phyloP scores from a whole-genome alignment of 108 stramenopile genomes.

The Conticribra guillardii region DNA sequence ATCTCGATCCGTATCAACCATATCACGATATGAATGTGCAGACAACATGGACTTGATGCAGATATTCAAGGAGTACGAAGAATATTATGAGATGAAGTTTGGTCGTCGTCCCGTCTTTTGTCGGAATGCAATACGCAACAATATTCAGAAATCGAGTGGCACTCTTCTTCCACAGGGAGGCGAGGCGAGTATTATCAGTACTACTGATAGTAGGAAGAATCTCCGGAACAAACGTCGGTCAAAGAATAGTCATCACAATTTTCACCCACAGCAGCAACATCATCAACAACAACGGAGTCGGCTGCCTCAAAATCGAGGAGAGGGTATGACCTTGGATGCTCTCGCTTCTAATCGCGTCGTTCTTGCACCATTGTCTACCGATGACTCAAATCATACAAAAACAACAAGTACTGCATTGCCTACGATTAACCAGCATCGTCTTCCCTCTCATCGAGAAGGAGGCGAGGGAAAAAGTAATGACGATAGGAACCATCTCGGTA shows the following conservation, averaged over 20 bases:
- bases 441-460: constrained; percentile 27
- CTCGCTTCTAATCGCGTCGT: too few species aligned
- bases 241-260: too few species aligned
- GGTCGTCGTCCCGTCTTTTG: not conserved
- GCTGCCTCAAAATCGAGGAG: too few species aligned
- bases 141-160: not conserved
- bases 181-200: not conserved
- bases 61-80: not conserved
- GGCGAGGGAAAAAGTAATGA: constrained; percentile 12
- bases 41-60: not conserved
- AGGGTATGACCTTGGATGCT: too few species aligned
- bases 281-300: too few species aligned
- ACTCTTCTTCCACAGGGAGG: not conserved
- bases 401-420: too few species aligned
- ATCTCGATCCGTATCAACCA: not conserved
- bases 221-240: too few species aligned
- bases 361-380: too few species aligned
- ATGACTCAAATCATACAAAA: too few species aligned
- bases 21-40: not conserved
- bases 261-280: too few species aligned
- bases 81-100: not conserved
- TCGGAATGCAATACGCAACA: not conserved
- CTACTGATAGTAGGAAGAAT: not conserved
- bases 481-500: not conserved
- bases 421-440: too few species aligned